Evolutionary conservation across 2,329 filamentous ascomycete genomes (phyloP), one percentile per base, ranked within the genome.

Genomic region (Nannizziopsis barbatae): DNA sequence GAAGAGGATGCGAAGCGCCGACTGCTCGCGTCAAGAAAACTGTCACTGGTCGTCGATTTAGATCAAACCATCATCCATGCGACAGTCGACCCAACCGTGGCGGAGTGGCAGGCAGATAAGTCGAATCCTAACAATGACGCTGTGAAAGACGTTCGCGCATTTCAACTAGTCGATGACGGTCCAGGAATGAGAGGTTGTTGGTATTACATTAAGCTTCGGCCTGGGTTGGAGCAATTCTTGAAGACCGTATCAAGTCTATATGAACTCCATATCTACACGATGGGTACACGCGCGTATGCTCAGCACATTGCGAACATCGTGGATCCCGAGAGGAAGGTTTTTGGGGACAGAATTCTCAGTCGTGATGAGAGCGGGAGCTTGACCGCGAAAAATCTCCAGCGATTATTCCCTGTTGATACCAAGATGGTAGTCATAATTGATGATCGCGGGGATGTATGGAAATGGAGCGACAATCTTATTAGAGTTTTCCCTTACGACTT

Each of bases 401-500:
- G 92, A 6, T 69, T 98, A 11, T 98, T 98, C 64, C 92, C 93
- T 4, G 86, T 95, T 51, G 93, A 93, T 66, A 96, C 90, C 5
- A 90, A 94, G 66, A 98, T 98, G 92, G 93, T 95, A 0, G 89
- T 95, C 50, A 95, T 98, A 58, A 98, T 98, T 55, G 92, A 98
- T 62, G 92, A 98, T 66, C 80, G 92, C 56, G 87, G 87, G 46
- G 92, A 98, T 63, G 90, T 98, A 6, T 98, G 92, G 92, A 80
- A 83, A 56, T 96, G 95, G 75, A 83, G 84, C 57, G 79, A 84
- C 4, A 95, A 98, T 60, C 76, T 98, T 32, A 87, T 98, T 69
- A 95, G 94, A 63, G 92, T 98, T 31, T 81, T 82, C 1, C 87
- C 90, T 0, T 98, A 95, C 64, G 90, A 96, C 64, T 98, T 98